These are phyloP conservation scores for Diaporthe eres DNA, from an alignment of 2,329 filamentous ascomycete genomes.

Conservation along the genomic window DNA sequence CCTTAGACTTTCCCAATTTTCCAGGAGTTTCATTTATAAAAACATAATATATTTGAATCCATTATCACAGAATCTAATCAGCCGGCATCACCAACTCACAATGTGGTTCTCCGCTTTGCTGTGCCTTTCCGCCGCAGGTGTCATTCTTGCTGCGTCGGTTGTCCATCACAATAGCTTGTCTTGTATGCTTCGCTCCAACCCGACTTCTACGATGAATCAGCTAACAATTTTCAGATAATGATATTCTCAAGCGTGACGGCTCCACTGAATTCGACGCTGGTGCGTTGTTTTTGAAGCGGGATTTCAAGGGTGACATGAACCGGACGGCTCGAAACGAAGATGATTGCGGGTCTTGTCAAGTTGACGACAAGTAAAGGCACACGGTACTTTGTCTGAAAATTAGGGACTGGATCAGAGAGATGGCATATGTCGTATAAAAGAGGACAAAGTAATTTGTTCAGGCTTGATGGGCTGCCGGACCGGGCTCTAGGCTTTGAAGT, in stretches of 20 bases:
- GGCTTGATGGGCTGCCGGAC: too few species aligned
- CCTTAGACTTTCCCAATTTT: neutral
- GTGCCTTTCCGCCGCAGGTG: neutral
- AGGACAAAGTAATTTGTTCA: too few species aligned
- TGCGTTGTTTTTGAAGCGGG: neutral
- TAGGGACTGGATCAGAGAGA: too few species aligned
- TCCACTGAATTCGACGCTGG: neutral
- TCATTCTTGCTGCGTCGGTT: neutral
- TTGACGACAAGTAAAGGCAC: too few species aligned
- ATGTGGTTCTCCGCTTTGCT: neutral
- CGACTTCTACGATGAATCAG: neutral
- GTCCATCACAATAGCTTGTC: neutral
- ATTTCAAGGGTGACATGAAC: too few species aligned
- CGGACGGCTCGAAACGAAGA: too few species aligned
- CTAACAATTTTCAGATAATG: neutral
- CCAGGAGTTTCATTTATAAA: neutral
- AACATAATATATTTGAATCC: neutral
- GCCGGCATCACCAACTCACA: neutral
- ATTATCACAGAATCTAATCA: neutral
- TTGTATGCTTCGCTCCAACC: neutral
- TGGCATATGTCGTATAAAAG: too few species aligned
- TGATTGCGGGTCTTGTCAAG: too few species aligned
- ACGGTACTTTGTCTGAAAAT: too few species aligned
- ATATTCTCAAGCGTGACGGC: neutral
- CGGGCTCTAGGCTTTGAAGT: too few species aligned